These are phyloP conservation scores for Fistulifera solaris DNA, from an alignment of 108 stramenopile genomes.

Conservation along the genomic window DNA sequence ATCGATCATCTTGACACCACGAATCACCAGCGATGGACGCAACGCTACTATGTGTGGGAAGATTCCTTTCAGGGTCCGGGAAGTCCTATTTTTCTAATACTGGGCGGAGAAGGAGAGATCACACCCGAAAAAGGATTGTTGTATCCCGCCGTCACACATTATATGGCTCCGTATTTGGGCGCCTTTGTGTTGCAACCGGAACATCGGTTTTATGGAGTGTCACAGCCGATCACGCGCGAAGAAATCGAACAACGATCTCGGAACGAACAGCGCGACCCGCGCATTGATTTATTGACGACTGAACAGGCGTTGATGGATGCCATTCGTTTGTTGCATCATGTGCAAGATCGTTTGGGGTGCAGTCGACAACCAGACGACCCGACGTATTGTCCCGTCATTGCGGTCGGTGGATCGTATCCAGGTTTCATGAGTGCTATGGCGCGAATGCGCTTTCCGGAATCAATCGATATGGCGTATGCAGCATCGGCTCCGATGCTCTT, in stretches of 20 bases:
- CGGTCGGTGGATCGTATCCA: conserved; percentile 70
- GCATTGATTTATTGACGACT: conserved; percentile 19
- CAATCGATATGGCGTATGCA: conserved; percentile 62
- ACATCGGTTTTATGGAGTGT: conserved; percentile 80
- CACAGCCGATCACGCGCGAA: conserved; percentile 23
- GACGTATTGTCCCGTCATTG: conserved; percentile 66
- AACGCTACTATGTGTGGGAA: conserved; percentile 55
- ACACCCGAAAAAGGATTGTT: conserved; percentile 35
- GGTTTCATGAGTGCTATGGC: conserved; percentile 65
- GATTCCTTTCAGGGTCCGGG: conserved; percentile 65
- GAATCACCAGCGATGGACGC: conserved; percentile 24
- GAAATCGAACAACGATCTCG: neutral
- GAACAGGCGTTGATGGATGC: conserved; percentile 39
- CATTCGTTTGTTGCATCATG: conserved; percentile 9
- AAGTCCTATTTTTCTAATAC: conserved; percentile 63
- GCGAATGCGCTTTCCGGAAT: conserved; percentile 46
- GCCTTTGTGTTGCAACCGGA: conserved; percentile 68
- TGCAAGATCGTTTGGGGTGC: conserved; percentile 30
- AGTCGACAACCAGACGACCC: conserved; percentile 20
- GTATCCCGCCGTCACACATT: conserved; percentile 58
- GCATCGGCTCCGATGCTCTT: conserved; percentile 56
- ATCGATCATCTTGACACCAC: too few species aligned
- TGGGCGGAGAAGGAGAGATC: conserved; percentile 77
- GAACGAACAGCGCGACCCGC: too few species aligned
- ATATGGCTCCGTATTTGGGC: conserved; percentile 52